Evolutionary conservation across 257 asterid genomes (phyloP).

Genomic region (Nyctanthes arbortristis): DNA sequence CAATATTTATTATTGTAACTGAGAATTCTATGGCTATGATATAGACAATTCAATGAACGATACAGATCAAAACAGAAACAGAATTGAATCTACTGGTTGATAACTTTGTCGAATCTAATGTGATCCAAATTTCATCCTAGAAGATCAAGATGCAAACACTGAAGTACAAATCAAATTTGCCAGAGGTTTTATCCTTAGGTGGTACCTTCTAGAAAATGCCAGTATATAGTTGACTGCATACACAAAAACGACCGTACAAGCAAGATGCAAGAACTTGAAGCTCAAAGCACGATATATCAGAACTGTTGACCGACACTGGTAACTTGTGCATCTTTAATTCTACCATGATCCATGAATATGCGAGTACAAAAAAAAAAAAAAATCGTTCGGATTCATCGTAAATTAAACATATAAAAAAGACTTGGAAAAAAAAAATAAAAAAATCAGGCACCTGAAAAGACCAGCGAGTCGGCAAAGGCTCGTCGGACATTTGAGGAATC

Average conservation of each 20-base stretch:
- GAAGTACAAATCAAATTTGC: not conserved
- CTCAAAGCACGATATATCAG: not conserved
- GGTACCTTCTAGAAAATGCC: conserved; percentile 14
- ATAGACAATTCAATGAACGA: conserved; percentile 10
- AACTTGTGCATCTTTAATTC: not conserved
- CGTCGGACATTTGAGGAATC: conserved; percentile 58
- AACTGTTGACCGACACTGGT: not conserved
- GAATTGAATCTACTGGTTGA: conserved; percentile 18
- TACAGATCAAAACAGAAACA: not conserved
- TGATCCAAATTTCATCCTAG: conserved; percentile 4
- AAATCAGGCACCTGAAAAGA: conserved; percentile 63
- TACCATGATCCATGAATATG: conserved; percentile 15
- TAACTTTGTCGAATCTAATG: not conserved
- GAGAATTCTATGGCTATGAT: too few relatives aligned
- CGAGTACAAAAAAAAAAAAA: conserved; percentile 13
- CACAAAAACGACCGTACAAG: conserved; percentile 11
- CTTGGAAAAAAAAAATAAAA: conserved; percentile 12
- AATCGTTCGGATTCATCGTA: not conserved
- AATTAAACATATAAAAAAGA: conserved; percentile 10
- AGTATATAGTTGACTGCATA: conserved; percentile 4
- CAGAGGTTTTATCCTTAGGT: not conserved
- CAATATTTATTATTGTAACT: not conserved
- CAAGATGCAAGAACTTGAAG: conserved; percentile 13
- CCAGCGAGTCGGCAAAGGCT: conserved; percentile 93
- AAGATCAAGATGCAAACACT: too few relatives aligned